phyloP scores from a whole-genome alignment of 2,329 filamentous ascomycete species.

The Aspergillus glaucus region DNA sequence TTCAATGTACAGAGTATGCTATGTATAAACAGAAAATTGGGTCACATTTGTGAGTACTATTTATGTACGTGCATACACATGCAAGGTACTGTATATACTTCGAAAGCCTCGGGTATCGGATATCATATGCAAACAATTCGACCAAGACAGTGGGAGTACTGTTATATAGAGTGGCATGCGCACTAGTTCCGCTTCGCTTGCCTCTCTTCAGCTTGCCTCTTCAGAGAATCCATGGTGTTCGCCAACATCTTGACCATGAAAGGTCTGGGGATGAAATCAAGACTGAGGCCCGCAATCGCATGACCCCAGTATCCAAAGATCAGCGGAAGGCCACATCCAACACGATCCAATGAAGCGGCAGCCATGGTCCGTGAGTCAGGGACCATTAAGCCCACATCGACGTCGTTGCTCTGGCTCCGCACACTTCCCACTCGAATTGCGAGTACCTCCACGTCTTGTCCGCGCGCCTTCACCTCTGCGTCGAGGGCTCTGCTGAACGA shows the following conservation, averaged over 20 bases:
- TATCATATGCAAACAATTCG: neutral
- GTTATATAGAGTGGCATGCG: neutral
- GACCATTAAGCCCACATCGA: slow-evolving; percentile 17
- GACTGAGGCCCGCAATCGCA: slow-evolving; percentile 5
- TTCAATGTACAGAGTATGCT: neutral
- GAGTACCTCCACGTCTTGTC: slow-evolving; percentile 34
- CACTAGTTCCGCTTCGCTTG: slow-evolving; percentile 2
- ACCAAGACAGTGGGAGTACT: no score
- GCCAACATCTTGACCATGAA: neutral
- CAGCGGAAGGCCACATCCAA: slow-evolving; percentile 28
- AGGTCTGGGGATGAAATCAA: slow-evolving; percentile 1
- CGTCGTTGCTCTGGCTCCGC: slow-evolving; percentile 20
- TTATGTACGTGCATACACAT: neutral
- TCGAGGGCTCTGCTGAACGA: slow-evolving; percentile 35
- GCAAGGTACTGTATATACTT: neutral
- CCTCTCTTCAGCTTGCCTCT: neutral
- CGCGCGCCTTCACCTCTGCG: slow-evolving; percentile 39
- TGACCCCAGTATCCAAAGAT: slow-evolving; percentile 30
- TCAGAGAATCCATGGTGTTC: neutral
- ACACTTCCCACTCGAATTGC: slow-evolving; percentile 31
- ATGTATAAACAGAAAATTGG: neutral
- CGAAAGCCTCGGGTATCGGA: neutral
- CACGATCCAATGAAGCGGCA: slow-evolving; percentile 23
- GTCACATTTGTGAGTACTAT: no score
- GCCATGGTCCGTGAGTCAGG: slow-evolving; percentile 26